Evolutionary conservation across 495 filamentous ascomycete genomes (phyloP), one percentile per base, ranked within the genome.

Genomic region (Trichocladium antarcticum): DNA sequence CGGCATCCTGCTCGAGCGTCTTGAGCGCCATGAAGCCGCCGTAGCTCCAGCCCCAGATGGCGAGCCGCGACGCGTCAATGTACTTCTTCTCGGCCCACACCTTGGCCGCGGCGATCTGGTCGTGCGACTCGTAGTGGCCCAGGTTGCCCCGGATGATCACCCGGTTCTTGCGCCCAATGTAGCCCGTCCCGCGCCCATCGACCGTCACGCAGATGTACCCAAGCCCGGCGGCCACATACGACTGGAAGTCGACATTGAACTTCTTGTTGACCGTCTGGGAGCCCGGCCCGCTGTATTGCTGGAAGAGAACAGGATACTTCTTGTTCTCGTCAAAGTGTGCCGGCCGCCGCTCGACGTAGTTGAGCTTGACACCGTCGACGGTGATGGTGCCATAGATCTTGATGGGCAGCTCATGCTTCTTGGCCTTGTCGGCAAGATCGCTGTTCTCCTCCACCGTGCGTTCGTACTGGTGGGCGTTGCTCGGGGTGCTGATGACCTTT

Each of bases 11-110:
- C 68, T 98, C 92, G 2, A 98, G 76, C 4, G 87, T 89, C 70
- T 98, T 98, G 46, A 98, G 71, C n/a, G 92, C 87, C 80, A 87
- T 89, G 72, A 94, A 98, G 15, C 92, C 92, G 29, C 92, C 92
- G 60, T 89, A 98, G 53, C 85, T 92, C 92, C 92, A 98, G 31
- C 92, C 92, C 92, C 92, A 98, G 58, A 98, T 95, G 1, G 89
- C 90, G 49, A 98, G 79, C 28, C 82, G 74, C 9, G 76, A 68
- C 50, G 76, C 74, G 65, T 97, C 93, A 5, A 94, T 83, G 63
- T 97, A 97, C 22, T 73, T 61, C 70, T 92, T 94, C 35, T 66
- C 61, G 0, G 80, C 82, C 85, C 86, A 97, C 45, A 84, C 78
- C 70, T 90, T 87, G 15, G 86, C 92, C 5, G 88, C 84, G 6